Percentiles rank a stretch among this genome's conserved stretches.
phyloP scores from a whole-genome alignment of 148 eudicot species.

The Bassia scoparia region DNA sequence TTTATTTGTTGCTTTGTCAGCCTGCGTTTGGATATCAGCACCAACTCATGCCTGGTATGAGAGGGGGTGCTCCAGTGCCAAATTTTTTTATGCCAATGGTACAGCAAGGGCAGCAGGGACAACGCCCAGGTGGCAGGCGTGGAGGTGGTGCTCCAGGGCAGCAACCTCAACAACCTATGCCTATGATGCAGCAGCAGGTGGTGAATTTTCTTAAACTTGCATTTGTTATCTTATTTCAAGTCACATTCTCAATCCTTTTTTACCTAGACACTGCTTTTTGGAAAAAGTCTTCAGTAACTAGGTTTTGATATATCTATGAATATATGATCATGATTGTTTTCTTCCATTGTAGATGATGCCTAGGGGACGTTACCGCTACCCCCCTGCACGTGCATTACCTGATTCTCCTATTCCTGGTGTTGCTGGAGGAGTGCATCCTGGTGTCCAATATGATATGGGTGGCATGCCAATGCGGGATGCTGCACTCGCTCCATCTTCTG shows the following conservation, averaged over 20 bases:
- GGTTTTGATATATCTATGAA: background rate
- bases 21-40: constrained; percentile 82
- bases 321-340: background rate
- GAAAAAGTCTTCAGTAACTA: background rate
- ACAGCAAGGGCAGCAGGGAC: constrained; percentile 75
- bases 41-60: constrained; percentile 73
- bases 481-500: constrained; percentile 45
- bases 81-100: constrained; percentile 75
- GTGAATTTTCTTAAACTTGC: background rate
- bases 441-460: constrained; percentile 56
- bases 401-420: constrained; percentile 50
- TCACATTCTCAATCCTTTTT: background rate
- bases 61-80: constrained; percentile 67
- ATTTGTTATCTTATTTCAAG: background rate
- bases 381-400: constrained; percentile 49
- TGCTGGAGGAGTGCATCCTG: constrained; percentile 53
- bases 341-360: constrained; percentile 52
- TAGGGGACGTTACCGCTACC: constrained; percentile 62
- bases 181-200: constrained; percentile 71
- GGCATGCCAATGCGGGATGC: constrained; percentile 58
- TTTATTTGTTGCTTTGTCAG: constrained; percentile 26
- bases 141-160: constrained; percentile 47
- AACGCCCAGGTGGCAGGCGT: constrained; percentile 66
- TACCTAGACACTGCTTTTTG: background rate
- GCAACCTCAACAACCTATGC: constrained; percentile 63